phyloP scores from a whole-genome alignment of 305 asterid species.

The Fraxinus nigra region DNA sequence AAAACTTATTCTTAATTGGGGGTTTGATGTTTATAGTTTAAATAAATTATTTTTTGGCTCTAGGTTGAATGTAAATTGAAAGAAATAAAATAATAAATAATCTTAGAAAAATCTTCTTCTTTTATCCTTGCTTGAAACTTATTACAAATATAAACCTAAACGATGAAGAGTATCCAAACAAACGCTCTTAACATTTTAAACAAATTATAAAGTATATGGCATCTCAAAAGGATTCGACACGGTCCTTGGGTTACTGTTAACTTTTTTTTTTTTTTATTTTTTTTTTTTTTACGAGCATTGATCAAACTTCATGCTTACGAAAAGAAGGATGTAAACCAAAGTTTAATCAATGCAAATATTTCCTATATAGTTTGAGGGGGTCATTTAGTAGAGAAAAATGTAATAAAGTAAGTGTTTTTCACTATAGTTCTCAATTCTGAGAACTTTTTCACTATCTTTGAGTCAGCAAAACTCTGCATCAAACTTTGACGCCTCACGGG shows the following conservation, averaged over 20 bases:
- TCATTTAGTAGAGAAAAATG: background rate
- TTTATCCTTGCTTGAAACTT: background rate
- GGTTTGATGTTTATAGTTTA: background rate
- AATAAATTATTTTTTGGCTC: background rate
- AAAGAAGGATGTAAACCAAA: background rate
- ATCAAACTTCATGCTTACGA: background rate
- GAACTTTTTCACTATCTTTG: background rate
- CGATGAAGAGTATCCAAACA: too few species aligned
- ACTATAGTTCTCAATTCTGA: background rate
- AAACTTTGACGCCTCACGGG: background rate
- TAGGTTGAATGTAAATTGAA: background rate
- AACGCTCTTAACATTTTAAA: too few species aligned
- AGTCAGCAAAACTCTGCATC: background rate
- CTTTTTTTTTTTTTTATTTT: too few species aligned
- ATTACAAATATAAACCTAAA: background rate
- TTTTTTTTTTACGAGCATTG: background rate
- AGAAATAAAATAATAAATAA: background rate
- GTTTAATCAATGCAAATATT: background rate
- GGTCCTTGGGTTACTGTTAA: background rate
- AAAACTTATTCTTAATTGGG: too few species aligned
- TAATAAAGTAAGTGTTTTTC: too few species aligned
- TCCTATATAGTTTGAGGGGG: background rate
- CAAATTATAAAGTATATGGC: too few species aligned
- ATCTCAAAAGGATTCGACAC: too few species aligned
- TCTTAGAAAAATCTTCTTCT: background rate